A percentile compares a stretch with the other conserved stretches of the same genome.
Conservation (phyloP, 305 asterid species). For the Andrographis paniculata region DNA sequence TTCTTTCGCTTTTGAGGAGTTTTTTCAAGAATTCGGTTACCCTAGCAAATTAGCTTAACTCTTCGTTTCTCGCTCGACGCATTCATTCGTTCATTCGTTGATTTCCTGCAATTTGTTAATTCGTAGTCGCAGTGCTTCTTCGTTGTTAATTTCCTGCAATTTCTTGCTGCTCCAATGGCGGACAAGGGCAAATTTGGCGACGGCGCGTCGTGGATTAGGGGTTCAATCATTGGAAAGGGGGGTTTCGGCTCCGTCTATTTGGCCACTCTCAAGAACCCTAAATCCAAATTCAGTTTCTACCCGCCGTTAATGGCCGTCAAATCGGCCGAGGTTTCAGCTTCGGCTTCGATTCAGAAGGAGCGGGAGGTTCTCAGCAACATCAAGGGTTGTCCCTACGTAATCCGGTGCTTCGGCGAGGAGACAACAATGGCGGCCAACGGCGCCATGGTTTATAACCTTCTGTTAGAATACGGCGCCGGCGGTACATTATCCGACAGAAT, state of each 20-base stretch:
- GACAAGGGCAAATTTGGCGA: constrained; percentile 33
- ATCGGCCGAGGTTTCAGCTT: constrained; percentile 83
- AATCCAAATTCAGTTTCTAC: constrained; percentile 50
- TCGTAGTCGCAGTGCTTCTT: background rate
- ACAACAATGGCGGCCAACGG: constrained; percentile 56
- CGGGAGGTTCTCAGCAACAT: constrained; percentile 54
- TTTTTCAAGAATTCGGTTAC: no score
- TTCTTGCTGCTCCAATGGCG: constrained; percentile 10
- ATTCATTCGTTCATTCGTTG: no score
- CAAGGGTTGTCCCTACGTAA: constrained; percentile 48
- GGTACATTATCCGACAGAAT: constrained; percentile 69
- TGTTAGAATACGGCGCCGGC: constrained; percentile 81
- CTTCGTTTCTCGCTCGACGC: no score
- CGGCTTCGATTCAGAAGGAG: constrained; percentile 92
- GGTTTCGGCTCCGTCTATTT: constrained; percentile 71
- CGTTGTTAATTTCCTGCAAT: constrained; percentile 8
- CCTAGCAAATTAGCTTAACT: no score
- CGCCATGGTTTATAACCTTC: constrained; percentile 59
- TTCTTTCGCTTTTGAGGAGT: no score
- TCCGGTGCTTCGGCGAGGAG: constrained; percentile 74
- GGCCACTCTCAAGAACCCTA: constrained; percentile 68
- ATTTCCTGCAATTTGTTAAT: no score
- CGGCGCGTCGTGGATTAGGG: constrained; percentile 81
- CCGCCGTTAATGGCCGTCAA: constrained; percentile 85
- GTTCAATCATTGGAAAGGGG: constrained; percentile 75